These are phyloP conservation scores for Leishmania aethiopica DNA, from an alignment of 208 protist genomes.

Conservation along the genomic window DNA sequence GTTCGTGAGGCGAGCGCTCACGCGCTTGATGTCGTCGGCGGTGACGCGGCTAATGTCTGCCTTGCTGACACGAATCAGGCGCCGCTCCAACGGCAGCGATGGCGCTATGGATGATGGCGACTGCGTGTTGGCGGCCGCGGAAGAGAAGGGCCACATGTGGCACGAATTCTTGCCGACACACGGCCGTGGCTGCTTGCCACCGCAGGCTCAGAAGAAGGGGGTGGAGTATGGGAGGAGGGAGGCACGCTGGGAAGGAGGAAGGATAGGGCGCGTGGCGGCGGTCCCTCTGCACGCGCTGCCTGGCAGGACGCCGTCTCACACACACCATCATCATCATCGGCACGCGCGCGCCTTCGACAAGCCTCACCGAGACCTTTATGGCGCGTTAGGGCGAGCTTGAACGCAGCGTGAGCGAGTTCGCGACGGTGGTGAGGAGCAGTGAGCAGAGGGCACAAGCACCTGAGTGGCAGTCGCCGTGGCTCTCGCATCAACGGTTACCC, in stretches of 20 bases:
- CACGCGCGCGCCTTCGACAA: background rate
- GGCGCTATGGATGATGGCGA: background rate
- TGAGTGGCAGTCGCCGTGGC: background rate
- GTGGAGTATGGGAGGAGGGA: background rate
- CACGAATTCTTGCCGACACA: background rate
- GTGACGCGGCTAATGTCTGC: constrained; percentile 61
- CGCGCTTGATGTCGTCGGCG: constrained; percentile 45
- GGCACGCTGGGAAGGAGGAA: background rate
- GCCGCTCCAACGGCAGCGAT: constrained; percentile 40
- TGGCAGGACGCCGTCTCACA: background rate
- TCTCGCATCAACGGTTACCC: background rate
- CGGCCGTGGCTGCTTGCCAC: background rate
- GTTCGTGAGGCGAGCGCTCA: constrained; percentile 36
- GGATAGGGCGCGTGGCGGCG: background rate
- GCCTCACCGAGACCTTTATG: background rate
- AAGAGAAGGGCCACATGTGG: constrained; percentile 2
- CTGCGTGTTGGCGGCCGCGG: background rate
- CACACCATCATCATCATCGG: background rate
- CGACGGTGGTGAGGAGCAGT: background rate
- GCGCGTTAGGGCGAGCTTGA: background rate
- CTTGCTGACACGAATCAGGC: constrained; percentile 51
- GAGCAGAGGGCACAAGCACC: background rate
- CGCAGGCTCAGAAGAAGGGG: background rate
- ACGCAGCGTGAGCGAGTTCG: background rate
- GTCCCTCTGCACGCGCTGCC: background rate